Percentiles rank a stretch among this genome's conserved stretches.
These are phyloP conservation scores for Mycena vitilis DNA, from an alignment of 768 basidiomycete species.

Conservation along the genomic window DNA sequence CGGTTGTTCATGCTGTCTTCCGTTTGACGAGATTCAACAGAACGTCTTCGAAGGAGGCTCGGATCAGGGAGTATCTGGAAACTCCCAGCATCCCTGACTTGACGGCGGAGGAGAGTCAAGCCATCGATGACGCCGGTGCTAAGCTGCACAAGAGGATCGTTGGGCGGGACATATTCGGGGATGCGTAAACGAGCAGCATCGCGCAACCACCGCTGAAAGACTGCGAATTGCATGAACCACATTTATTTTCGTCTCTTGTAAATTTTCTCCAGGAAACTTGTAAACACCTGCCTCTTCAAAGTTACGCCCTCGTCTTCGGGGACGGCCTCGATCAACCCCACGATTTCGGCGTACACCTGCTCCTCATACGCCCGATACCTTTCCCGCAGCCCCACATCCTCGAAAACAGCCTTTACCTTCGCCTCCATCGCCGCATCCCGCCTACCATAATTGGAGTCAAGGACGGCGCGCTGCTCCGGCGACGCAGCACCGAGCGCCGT, in stretches of 20 bases:
- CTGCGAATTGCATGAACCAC: too few relatives aligned
- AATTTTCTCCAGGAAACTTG: constrained; percentile 89
- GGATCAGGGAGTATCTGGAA: constrained; percentile 59
- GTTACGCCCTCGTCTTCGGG: constrained; percentile 65
- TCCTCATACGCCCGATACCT: constrained; percentile 86
- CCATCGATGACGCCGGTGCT: constrained; percentile 68
- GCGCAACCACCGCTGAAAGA: too few relatives aligned
- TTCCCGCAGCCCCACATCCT: constrained; percentile 72
- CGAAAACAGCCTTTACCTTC: constrained; percentile 68
- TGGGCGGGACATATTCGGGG: constrained; percentile 52
- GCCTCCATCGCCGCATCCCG: constrained; percentile 62
- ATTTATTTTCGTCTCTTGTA: constrained; percentile 68
- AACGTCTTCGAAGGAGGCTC: constrained; percentile 58
- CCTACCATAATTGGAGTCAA: constrained; percentile 64
- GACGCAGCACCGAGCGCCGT: constrained; percentile 74
- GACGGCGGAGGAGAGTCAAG: constrained; percentile 65
- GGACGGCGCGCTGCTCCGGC: constrained; percentile 63
- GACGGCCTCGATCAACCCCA: constrained; percentile 75
- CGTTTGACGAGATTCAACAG: constrained; percentile 40
- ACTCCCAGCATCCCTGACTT: constrained; percentile 60
- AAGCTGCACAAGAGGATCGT: constrained; percentile 57
- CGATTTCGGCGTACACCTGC: constrained; percentile 72
- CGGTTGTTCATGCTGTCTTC: constrained; percentile 17
- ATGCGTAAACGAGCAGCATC: neutral
- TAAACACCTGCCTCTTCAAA: constrained; percentile 77